Conservation (phyloP, 106 monocot genomes). For the Alisma plantagoaquatica region DNA sequence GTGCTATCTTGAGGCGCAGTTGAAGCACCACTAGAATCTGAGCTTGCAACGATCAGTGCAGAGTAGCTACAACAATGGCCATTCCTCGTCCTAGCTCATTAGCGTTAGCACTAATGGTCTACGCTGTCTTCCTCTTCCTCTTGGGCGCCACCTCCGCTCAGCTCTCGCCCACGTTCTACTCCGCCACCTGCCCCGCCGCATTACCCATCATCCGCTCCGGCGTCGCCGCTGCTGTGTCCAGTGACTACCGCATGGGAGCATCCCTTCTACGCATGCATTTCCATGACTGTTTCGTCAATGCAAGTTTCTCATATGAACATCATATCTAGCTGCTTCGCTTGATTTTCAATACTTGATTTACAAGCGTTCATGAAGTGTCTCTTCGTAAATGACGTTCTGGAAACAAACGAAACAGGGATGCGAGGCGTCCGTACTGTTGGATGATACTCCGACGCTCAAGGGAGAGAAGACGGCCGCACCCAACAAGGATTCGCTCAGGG, state of each 20-base stretch:
- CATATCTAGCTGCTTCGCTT: not conserved
- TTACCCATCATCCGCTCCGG: not conserved
- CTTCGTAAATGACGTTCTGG: too few species aligned
- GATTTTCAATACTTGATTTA: not conserved
- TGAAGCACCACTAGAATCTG: too few species aligned
- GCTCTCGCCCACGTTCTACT: constrained; percentile 9
- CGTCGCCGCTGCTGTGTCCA: not conserved
- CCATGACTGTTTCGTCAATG: constrained; percentile 20
- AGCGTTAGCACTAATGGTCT: too few species aligned
- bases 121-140: constrained; percentile 5
- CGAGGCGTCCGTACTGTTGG: constrained; percentile 26
- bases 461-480: constrained; percentile 17
- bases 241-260: constrained; percentile 11
- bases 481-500: constrained; percentile 13
- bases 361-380: too few species aligned
- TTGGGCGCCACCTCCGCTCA: not conserved
- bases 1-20: too few species aligned
- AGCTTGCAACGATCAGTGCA: too few species aligned
- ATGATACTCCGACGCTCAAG: constrained; percentile 1
- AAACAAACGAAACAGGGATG: too few species aligned
- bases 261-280: constrained; percentile 15
- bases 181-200: constrained; percentile 5
- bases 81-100: not conserved
- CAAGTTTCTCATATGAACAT: not conserved
- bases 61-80: too few species aligned